Base-by-base conservation (phyloP, 805 yeast species). In the Candida dendrica region DNA sequence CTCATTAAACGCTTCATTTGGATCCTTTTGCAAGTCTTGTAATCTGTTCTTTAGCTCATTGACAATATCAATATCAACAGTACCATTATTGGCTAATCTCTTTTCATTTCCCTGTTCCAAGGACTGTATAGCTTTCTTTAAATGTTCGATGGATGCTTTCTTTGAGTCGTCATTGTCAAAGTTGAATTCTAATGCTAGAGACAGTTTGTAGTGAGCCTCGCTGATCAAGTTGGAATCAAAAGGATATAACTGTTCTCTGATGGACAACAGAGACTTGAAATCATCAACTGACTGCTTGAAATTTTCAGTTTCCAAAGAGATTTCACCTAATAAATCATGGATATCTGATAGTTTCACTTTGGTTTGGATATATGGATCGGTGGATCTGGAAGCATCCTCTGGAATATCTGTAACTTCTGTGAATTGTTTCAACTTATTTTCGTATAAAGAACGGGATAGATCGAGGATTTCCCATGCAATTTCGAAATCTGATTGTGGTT, bases 391-490 rank as follows among this genome's bases (percentile, higher is more conserved):
- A 20, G 43, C 32, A 1, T 34, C 42, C 3, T 43, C 37, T 11
- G 41, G 20, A 7, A 34, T n/a, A 42, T 64, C 54, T 24, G 60
- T 61, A 33, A 51, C 52, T 43, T 64, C 64, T 7, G 61, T 38
- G 3, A 50, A 30, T 17, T 44, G 38, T 6, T 17, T n/a, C 6
- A 38, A 24, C 32, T 68, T 56, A 37, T 67, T 60, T 55, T 77
- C 80, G 50, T 77, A 83, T 36, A 84, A 58, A 2, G 82, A 71
- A 47, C 96, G 73, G 2, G 96, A 75, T 33, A 86, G 67, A 56
- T 90, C 96, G 16, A 89, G 65, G 8, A 86, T 74, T 40, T 85
- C 93, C 93, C 96, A 85, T 0, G 96, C 95, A 15, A 81, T 76
- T 57, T 84, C 95, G 54, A 91, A 86, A 52, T 84, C 95, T 15